A percentile compares a stretch with the other conserved stretches of the same genome.
These are phyloP conservation scores for Phyllachora maydis DNA, from an alignment of 2,329 filamentous ascomycete genomes.

Conservation along the genomic window DNA sequence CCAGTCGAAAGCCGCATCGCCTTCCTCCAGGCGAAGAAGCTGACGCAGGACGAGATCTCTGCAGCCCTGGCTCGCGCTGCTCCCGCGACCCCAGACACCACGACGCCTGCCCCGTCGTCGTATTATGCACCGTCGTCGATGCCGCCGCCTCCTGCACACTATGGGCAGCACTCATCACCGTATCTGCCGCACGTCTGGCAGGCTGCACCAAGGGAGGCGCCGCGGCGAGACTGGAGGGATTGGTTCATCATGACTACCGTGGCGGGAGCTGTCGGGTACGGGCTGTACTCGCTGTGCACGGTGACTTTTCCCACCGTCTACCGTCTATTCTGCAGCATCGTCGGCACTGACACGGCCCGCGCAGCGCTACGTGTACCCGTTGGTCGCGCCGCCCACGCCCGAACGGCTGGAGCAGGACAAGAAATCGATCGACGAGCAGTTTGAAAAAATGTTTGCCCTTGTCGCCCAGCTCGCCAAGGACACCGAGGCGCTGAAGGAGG, in stretches of 20 bases:
- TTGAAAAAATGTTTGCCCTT: constrained; percentile 76
- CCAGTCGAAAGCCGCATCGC: constrained; percentile 84
- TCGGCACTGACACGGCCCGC: constrained; percentile 8
- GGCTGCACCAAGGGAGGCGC: constrained; percentile 32
- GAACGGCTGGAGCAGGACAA: constrained; percentile 92
- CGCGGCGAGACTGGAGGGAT: constrained; percentile 85
- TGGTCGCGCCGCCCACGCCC: constrained; percentile 83
- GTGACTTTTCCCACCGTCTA: constrained; percentile 19
- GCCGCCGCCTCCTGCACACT: constrained; percentile 20
- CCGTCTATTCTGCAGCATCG: neutral
- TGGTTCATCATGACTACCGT: constrained; percentile 99
- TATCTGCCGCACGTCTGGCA: constrained; percentile 34
- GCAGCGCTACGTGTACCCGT: constrained; percentile 73
- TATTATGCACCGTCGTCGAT: constrained; percentile 7
- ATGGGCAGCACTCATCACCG: constrained; percentile 24
- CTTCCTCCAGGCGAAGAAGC: constrained; percentile 89
- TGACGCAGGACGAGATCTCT: constrained; percentile 90
- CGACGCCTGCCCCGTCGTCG: constrained; percentile 20
- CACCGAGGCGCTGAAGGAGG: constrained; percentile 68
- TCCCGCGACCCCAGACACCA: constrained; percentile 15
- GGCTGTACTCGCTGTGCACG: constrained; percentile 73
- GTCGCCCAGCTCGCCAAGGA: constrained; percentile 86
- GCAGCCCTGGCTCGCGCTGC: constrained; percentile 56
- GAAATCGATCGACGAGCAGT: constrained; percentile 75
- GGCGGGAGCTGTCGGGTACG: constrained; percentile 74